Base-by-base conservation (phyloP, 1,284 basidiomycete species). In the Trametes versicolor region DNA sequence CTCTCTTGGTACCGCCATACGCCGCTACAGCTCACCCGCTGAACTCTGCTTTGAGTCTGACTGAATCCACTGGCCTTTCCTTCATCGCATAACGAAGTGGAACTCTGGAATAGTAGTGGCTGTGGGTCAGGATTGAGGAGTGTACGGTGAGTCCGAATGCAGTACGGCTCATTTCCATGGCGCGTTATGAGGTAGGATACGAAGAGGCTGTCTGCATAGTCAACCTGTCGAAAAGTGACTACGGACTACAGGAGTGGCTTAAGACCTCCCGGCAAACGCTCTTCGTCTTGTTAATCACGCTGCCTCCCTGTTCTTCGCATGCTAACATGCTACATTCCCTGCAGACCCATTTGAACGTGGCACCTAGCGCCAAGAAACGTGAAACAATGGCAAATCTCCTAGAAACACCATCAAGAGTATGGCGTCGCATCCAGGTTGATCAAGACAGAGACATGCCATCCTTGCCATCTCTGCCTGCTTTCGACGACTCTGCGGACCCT, bases 381-480 rank as follows among this genome's bases (percentile, higher is more conserved):
- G n/a, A 55, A 0, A 13, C 23, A 17, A 77, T 77, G 76, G 73
- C 74, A n/a, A 74, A 72, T 5, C 73, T 78, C 54, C 82, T 91
- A 10, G 92, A 94, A 76, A 94, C 92, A 10, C 92, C 92, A 0
- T 93, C 92, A 34, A 82, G 91, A 54, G 88, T 94, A 72, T 91
- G 89, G 89, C 83, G 92, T 29, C 85, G 92, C 56, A 93, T 94
- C 52, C 85, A 93, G 75, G 88, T 83, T 2, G 81, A 83, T 17
- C 89, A 92, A 70, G 86, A 85, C 60, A 77, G 80, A 68, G 91
- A 93, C 67, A 89, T 93, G 81, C 90, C 92, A 8, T 94, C 92
- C 43, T 78, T 94, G 2, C 92, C 92, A 2, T 92, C 91, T 8
- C 76, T 93, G 8, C 90, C 91, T 15, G 80, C 71, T 1, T 87